Conservation (phyloP, 805 yeast species). For the Sungouiella blattae region DNA sequence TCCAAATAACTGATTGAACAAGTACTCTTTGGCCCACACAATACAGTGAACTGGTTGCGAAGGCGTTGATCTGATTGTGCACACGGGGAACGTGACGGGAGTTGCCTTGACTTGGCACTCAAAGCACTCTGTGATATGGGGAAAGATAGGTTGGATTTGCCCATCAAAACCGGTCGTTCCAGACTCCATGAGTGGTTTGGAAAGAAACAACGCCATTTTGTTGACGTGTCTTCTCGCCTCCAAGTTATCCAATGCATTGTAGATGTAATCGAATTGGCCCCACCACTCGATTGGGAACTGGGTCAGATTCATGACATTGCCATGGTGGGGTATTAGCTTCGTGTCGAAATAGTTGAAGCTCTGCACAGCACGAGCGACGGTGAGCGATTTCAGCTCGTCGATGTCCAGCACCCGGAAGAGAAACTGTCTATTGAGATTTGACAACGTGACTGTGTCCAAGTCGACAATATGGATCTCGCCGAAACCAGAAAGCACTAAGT, state of each 20-base stretch:
- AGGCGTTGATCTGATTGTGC: conserved; percentile 96
- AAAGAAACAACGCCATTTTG: conserved; percentile 68
- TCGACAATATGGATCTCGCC: conserved; percentile 92
- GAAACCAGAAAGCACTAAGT: conserved; percentile 71
- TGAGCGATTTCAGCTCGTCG: conserved; percentile 79
- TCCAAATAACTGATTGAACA: conserved; percentile 77
- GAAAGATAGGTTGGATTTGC: conserved; percentile 87
- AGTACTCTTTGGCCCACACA: conserved; percentile 94
- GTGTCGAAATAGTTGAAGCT: conserved; percentile 59
- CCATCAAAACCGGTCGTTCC: conserved; percentile 97
- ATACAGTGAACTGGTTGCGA: conserved; percentile 94
- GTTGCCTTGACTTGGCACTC: conserved; percentile 86
- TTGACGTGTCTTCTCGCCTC: conserved; percentile 92
- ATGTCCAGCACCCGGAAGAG: conserved; percentile 86
- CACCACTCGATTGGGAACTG: conserved; percentile 73
- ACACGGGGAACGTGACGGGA: conserved; percentile 90
- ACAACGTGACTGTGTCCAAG: conserved; percentile 88
- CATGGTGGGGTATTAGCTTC: conserved; percentile 74
- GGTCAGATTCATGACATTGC: conserved; percentile 77
- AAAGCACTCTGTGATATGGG: conserved; percentile 83
- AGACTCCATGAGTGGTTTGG: conserved; percentile 79
- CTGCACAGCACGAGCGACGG: conserved; percentile 80
- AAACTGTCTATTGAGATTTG: conserved; percentile 91
- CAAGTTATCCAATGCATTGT: conserved; percentile 90
- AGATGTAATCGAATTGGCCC: conserved; percentile 68